phyloP scores from a whole-genome alignment of 192 early-diverging fungal species.

The Linnemannia schmuckeri region DNA sequence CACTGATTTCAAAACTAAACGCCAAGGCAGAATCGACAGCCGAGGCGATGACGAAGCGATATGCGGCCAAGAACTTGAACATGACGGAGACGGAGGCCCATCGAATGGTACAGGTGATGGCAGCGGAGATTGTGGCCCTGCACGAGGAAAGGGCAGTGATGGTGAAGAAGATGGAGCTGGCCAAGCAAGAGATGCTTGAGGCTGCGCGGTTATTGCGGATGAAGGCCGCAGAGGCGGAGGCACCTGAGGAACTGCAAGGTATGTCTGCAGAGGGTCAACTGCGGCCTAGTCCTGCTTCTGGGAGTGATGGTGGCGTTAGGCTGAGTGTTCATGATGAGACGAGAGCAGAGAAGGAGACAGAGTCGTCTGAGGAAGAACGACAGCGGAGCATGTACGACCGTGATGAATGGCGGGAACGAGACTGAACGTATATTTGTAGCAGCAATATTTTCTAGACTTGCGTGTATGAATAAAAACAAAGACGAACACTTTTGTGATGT shows the following conservation, averaged over 20 bases:
- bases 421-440: background rate
- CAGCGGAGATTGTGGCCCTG: slow-evolving; percentile 36
- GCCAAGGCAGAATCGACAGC: slow-evolving; percentile 33
- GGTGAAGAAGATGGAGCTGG: slow-evolving; percentile 24
- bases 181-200: slow-evolving; percentile 45
- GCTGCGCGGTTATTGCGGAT: slow-evolving; percentile 36
- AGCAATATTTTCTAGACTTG: no score
- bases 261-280: slow-evolving; percentile 6
- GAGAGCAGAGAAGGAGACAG: background rate
- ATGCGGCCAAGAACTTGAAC: slow-evolving; percentile 48
- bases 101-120: slow-evolving; percentile 49
- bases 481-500: no score
- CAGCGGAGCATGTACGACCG: slow-evolving; percentile 11
- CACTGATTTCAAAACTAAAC: background rate
- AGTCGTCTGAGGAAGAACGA: background rate
- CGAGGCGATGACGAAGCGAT: slow-evolving; percentile 48
- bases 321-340: background rate
- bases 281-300: background rate
- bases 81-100: slow-evolving; percentile 55
- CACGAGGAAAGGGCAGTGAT: slow-evolving; percentile 34
- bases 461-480: no score
- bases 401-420: slow-evolving; percentile 21
- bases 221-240: slow-evolving; percentile 18
- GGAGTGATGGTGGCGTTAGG: background rate
- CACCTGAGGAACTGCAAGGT: slow-evolving; percentile 18